Percentiles rank a stretch among this genome's conserved stretches.
Evolutionary conservation across 768 basidiomycete genomes (phyloP).

Genomic region (Hygrophorus russula): DNA sequence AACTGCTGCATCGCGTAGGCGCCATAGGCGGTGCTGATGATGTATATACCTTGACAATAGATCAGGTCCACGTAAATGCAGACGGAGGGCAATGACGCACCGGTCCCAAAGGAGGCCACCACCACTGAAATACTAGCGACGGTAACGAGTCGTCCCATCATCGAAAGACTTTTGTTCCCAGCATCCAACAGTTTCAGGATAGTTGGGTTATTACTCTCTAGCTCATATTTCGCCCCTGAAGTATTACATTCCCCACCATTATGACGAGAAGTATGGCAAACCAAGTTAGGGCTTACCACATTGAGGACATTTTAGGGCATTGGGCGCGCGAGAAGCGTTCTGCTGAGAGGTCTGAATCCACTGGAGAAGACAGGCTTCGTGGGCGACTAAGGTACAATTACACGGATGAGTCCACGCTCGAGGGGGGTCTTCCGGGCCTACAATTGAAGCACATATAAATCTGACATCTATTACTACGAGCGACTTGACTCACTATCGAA

Average conservation of each 20-base stretch:
- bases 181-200: slow-evolving; percentile 38
- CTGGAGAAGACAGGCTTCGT: slow-evolving; percentile 66
- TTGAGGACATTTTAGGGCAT: slow-evolving; percentile 74
- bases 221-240: slow-evolving; percentile 36
- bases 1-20: slow-evolving; percentile 61
- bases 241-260: no score
- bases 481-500: neutral
- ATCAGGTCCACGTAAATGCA: neutral
- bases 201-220: slow-evolving; percentile 53
- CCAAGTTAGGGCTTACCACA: slow-evolving; percentile 27
- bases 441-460: no score
- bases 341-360: slow-evolving; percentile 71
- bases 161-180: slow-evolving; percentile 38
- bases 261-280: no score
- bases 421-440: slow-evolving; percentile 29
- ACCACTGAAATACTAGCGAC: slow-evolving; percentile 37
- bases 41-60: slow-evolving; percentile 23
- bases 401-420: slow-evolving; percentile 72
- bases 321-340: slow-evolving; percentile 38
- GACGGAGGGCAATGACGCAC: slow-evolving; percentile 25
- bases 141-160: slow-evolving; percentile 41
- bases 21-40: slow-evolving; percentile 55
- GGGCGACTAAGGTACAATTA: slow-evolving; percentile 69
- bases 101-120: slow-evolving; percentile 46
- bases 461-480: neutral